Conservation (phyloP, 73 alveolate genomes). For the Paramecium tetraurelia region DNA sequence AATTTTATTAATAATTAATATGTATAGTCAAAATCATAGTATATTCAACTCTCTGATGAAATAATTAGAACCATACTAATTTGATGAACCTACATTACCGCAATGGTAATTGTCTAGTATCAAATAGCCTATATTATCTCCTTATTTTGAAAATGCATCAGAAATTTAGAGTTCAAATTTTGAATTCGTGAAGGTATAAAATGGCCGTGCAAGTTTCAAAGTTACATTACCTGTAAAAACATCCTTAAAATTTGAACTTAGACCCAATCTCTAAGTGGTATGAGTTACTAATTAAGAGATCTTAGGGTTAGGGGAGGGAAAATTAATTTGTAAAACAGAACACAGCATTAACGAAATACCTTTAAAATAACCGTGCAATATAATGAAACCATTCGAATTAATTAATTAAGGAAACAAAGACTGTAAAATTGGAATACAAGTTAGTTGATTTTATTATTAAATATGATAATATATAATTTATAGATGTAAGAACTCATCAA, state of each 20-base stretch:
- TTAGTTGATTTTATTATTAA: background rate
- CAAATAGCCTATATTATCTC: background rate
- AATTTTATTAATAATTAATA: background rate
- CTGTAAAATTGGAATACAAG: background rate
- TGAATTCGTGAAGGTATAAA: background rate
- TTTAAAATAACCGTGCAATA: background rate
- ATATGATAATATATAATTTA: background rate
- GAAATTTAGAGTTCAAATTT: background rate
- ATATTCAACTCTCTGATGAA: background rate
- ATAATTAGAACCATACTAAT: background rate
- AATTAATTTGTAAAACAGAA: background rate
- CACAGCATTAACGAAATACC: background rate
- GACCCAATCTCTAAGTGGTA: background rate
- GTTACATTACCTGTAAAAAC: background rate
- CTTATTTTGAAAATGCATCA: background rate
- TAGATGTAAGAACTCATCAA: background rate
- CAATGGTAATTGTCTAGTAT: background rate
- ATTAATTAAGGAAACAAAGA: background rate
- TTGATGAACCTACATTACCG: background rate
- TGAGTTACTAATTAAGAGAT: background rate
- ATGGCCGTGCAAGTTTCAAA: background rate
- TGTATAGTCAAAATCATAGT: background rate
- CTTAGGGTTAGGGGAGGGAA: background rate
- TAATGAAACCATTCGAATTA: background rate
- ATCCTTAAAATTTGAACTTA: background rate